Base-by-base conservation (phyloP, 2,329 filamentous ascomycete species). In the Neopestalotiopsis clavispora region DNA sequence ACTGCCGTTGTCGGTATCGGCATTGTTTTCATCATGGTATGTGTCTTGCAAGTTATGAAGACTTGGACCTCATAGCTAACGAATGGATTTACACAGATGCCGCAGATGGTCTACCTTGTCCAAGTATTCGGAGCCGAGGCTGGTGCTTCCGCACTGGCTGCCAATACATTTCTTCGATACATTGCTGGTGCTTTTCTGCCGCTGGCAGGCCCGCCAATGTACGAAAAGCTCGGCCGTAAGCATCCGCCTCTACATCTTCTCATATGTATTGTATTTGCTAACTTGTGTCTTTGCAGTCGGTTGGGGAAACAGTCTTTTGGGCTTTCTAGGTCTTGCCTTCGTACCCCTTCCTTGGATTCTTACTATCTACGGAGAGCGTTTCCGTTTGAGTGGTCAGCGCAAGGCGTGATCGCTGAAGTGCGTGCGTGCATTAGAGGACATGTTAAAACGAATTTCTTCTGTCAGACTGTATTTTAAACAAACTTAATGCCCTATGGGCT, bases 121-220 rank as follows among this genome's bases (percentile, higher is more conserved):
- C 74, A 76, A 38, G 68, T 70, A 13, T 76, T 73, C 63, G 70
- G 72, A 1, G 49, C 71, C 42, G 80, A 73, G 73, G 78, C 42
- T 81, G 75, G 74, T 1, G 72, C 72, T 4, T 74, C 84, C 76
- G 83, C 83, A 0, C 82, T 87, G 59, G 84, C 86, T 59, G 87
- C 84, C 0, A 90, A 90, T 70, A 79, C 89, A 10, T 83, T 90
- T 6, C 87, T 89, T 6, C 77, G 87, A n/a, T 75, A 73, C 7
- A 72, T 87, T 0, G 79, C 86, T n/a, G 87, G 86, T 12, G 86
- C 84, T 0, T 78, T 87, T 52, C 76, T 89, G 1, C 86, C 86
- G 0, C 78, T 90, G 4, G 81, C 80, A 17, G 86, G 84, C 0
- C 74, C 84, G 30, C 76, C 78, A n/a, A 82, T 89, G 80, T 89